phyloP scores from a whole-genome alignment of 2,329 filamentous ascomycete genomes.

The Akanthomyces muscarius region DNA sequence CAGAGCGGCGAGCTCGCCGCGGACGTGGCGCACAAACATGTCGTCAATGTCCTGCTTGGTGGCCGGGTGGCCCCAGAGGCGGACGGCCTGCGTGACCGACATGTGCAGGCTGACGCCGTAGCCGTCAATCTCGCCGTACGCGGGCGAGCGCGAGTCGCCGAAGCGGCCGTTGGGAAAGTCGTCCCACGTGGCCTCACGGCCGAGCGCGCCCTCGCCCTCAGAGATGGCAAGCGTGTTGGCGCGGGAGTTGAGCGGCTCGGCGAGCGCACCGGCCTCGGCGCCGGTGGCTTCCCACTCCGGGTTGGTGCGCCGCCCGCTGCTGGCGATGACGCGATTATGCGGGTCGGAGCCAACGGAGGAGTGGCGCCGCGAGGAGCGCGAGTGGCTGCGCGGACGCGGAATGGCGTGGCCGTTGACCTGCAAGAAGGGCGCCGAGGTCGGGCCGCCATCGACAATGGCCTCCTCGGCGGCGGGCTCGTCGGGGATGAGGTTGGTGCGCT shows the following conservation, averaged over 20 bases:
- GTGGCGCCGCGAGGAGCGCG: slow-evolving; percentile 53
- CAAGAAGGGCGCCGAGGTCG: slow-evolving; percentile 26
- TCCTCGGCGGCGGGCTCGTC: slow-evolving; percentile 50
- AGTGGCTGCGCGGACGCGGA: slow-evolving; percentile 31
- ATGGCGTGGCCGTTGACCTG: slow-evolving; percentile 47
- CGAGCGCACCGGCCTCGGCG: slow-evolving; percentile 71
- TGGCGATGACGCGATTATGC: slow-evolving; percentile 82
- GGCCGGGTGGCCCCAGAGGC: slow-evolving; percentile 78
- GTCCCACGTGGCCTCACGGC: slow-evolving; percentile 96
- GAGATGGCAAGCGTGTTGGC: slow-evolving; percentile 89
- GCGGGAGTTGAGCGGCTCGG: slow-evolving; percentile 68
- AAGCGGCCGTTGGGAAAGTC: slow-evolving; percentile 96
- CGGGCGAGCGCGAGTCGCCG: slow-evolving; percentile 87
- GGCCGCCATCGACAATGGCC: slow-evolving; percentile 47
- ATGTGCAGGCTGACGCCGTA: slow-evolving; percentile 96
- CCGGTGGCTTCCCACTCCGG: slow-evolving; percentile 69
- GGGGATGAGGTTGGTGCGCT: slow-evolving; percentile 80
- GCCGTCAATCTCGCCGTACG: slow-evolving; percentile 96
- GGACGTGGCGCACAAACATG: slow-evolving; percentile 77
- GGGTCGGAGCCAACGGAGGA: slow-evolving; percentile 81
- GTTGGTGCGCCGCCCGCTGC: slow-evolving; percentile 55
- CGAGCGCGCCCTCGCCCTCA: slow-evolving; percentile 84
- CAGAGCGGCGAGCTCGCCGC: slow-evolving; percentile 73
- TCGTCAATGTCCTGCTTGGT: slow-evolving; percentile 67
- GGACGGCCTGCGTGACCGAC: slow-evolving; percentile 75